A percentile compares a stretch with the other conserved stretches of the same genome.
Evolutionary conservation across 139 green algal species (phyloP).

Genomic region (Closterium sp.): DNA sequence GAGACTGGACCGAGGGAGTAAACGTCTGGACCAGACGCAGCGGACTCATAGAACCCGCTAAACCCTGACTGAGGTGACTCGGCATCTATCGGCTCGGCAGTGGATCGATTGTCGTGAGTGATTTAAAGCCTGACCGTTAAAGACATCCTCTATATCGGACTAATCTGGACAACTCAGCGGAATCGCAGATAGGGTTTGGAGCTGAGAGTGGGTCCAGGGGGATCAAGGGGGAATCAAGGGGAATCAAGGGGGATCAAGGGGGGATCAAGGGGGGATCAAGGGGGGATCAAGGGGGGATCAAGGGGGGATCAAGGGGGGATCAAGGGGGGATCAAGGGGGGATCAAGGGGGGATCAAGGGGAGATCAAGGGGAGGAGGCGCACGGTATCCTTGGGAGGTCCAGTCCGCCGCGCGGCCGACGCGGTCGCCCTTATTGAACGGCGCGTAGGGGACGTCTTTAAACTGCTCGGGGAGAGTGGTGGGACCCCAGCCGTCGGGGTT

Average conservation of each 20-base stretch:
- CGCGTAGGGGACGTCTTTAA: conserved; percentile 91
- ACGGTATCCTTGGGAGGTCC: conserved; percentile 38
- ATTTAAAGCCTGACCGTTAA: no score
- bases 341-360: not conserved
- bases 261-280: no score
- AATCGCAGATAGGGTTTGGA: not conserved
- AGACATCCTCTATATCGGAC: not conserved
- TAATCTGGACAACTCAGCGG: not conserved
- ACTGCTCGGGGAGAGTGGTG: conserved; percentile 71
- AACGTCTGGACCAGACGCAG: not conserved
- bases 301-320: not conserved
- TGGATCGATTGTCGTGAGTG: not conserved
- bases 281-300: no score
- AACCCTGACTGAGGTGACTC: not conserved
- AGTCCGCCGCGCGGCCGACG: conserved; percentile 65
- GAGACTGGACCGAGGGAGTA: not conserved
- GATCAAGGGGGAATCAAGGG: no score
- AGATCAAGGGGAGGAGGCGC: not conserved
- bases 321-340: not conserved
- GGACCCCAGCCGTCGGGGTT: conserved; percentile 88
- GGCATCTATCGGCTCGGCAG: not conserved
- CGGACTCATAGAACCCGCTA: not conserved
- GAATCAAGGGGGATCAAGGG: no score
- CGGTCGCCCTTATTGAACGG: conserved; percentile 91
- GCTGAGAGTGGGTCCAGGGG: no score